These are phyloP conservation scores for Dianthus caryophyllus DNA, from an alignment of 148 eudicot species.

Conservation along the genomic window DNA sequence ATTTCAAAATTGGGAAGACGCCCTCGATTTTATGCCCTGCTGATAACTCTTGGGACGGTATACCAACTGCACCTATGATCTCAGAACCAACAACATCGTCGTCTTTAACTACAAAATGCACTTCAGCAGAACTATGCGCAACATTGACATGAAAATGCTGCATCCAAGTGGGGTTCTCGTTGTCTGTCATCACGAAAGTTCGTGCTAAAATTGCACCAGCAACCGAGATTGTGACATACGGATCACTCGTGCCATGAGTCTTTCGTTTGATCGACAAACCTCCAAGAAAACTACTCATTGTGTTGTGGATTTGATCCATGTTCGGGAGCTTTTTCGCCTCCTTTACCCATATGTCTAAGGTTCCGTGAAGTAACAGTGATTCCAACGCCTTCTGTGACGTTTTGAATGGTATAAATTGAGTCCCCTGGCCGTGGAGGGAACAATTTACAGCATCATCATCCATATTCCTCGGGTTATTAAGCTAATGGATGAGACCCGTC, in stretches of 20 bases:
- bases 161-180: conserved; percentile 65
- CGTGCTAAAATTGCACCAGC: conserved; percentile 49
- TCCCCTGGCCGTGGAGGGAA: conserved; percentile 45
- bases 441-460: conserved; percentile 15
- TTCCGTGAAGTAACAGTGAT: conserved; percentile 60
- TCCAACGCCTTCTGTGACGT: conserved; percentile 43
- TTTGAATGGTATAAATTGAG: conserved; percentile 44
- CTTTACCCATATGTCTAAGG: conserved; percentile 73
- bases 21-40: conserved; percentile 44
- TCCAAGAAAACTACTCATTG: conserved; percentile 33
- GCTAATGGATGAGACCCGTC: not conserved
- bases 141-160: conserved; percentile 63
- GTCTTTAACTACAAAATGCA: conserved; percentile 65
- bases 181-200: conserved; percentile 52
- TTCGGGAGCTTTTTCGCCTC: conserved; percentile 74
- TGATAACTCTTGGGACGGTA: conserved; percentile 40
- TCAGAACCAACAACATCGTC: conserved; percentile 59
- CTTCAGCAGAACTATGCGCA: conserved; percentile 56
- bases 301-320: conserved; percentile 59
- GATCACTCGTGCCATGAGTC: conserved; percentile 61
- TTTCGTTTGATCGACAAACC: conserved; percentile 17
- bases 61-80: conserved; percentile 55
- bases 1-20: conserved; percentile 45
- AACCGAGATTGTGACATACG: conserved; percentile 59
- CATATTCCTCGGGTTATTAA: not conserved